Base-by-base conservation (phyloP, 257 asterid species). In the Solanum raphanifolium region DNA sequence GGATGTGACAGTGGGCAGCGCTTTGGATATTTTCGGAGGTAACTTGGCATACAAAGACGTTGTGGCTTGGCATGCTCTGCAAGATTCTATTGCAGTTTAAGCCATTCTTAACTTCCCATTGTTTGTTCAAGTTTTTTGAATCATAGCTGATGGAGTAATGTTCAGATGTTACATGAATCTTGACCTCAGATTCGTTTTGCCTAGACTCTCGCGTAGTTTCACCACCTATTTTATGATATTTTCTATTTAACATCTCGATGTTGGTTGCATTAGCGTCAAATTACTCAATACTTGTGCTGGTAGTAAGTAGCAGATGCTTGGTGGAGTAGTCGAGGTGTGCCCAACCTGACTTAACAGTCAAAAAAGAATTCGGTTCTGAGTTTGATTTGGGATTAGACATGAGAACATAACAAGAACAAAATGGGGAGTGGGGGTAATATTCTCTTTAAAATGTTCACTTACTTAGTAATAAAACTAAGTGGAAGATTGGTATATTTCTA, bases 1-100 rank as follows among this genome's bases (percentile, higher is more conserved):
- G 68, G 98, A 97, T 89, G 98, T 95, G 87, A 97, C 99, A 2
- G 98, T 97, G 46, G 99, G 99, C 88, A 95, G 99, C 86, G 98
- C 99, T 29, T 92, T 97, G 91, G 98, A 97, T 81, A 95, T 95
- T 66, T 97, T 97, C 88, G 99, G 99, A 41, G 99, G 99, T 87
- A 93, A 91, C 86, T 84, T 97, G 91, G 89, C 96, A 32, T 97
- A 95, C 93, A 92, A 90, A 94, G 98, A 95, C 84, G 96, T 97
- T 4, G 99, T 97, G 89, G 87, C 92, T 89, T 97, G 99, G 99
- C 98, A 97, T 88, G 85, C 91, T 88, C 95, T 92, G 93, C 98
- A 96, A 88, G 87, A 94, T 87, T 87, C 93, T 11, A 72, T 88
- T 71, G 88, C 91, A 21, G 88, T 90, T 89, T 94, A 91, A 92